Evolutionary conservation across 2,329 filamentous ascomycete species (phyloP).

Genomic region (Ceratocystiopsis minuta): DNA sequence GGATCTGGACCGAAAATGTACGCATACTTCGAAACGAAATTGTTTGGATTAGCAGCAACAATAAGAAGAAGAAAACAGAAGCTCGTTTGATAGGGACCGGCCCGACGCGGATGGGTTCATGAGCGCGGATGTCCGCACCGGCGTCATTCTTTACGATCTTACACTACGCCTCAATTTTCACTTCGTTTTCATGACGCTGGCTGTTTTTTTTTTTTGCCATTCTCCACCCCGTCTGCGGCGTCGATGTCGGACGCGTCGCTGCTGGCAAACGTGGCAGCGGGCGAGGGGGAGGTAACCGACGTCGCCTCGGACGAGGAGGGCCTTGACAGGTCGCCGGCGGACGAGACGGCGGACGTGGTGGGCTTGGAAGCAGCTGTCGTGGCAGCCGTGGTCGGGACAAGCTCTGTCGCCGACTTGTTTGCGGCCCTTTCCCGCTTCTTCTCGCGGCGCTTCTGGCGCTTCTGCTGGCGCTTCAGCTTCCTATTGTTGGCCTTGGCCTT

Average conservation of each 20-base stretch:
- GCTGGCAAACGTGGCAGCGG: background rate
- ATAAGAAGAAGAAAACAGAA: too few species aligned
- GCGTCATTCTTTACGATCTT: too few species aligned
- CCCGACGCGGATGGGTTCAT: too few species aligned
- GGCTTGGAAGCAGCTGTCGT: background rate
- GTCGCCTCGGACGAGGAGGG: background rate
- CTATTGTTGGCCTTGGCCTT: constrained; percentile 19
- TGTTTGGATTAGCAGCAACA: too few species aligned
- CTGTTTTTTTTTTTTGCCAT: background rate
- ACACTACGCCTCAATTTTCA: too few species aligned
- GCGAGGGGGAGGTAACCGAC: background rate
- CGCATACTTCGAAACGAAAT: too few species aligned
- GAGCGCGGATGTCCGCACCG: too few species aligned
- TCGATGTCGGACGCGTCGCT: background rate
- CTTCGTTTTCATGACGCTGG: background rate
- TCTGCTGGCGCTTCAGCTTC: constrained; percentile 14
- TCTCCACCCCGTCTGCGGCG: background rate
- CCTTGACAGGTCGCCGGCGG: background rate
- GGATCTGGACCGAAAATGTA: too few species aligned
- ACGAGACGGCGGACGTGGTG: background rate
- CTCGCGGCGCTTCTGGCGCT: constrained; percentile 11
- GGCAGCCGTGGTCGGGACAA: background rate
- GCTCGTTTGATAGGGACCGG: too few species aligned
- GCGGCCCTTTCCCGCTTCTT: constrained; percentile 10
- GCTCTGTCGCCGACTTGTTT: constrained; percentile 1